Conservation (phyloP, 1,284 basidiomycete species). For the Microbotryum saponariae region DNA sequence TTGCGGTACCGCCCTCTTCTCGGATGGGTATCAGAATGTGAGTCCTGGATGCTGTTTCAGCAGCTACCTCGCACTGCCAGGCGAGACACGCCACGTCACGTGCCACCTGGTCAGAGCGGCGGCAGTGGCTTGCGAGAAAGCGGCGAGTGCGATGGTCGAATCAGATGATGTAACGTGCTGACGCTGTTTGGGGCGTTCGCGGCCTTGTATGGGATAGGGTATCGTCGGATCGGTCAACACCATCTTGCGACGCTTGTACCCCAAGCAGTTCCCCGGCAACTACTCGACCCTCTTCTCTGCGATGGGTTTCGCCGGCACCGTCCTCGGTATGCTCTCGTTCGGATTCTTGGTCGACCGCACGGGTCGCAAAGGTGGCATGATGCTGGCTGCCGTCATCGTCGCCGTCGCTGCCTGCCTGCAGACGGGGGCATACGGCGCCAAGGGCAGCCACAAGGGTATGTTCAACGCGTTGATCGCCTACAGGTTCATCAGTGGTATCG, state of each 20-base stretch:
- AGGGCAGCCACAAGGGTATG: conserved; percentile 60
- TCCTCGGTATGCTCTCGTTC: conserved; percentile 53
- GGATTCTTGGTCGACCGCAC: conserved; percentile 72
- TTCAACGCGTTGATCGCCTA: conserved; percentile 71
- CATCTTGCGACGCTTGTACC: conserved; percentile 13
- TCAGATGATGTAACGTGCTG: too few species aligned
- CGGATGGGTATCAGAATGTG: conserved; percentile 54
- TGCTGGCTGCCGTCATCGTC: conserved; percentile 41
- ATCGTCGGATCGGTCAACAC: conserved; percentile 22
- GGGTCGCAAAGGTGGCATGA: conserved; percentile 83
- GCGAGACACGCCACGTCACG: not conserved
- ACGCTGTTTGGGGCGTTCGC: too few species aligned
- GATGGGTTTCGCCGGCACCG: conserved; percentile 69
- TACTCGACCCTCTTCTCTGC: conserved; percentile 35
- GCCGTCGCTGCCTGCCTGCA: conserved; percentile 26
- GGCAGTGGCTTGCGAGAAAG: not conserved
- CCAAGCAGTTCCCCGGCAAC: conserved; percentile 13
- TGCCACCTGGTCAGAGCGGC: not conserved
- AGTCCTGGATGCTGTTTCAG: not conserved
- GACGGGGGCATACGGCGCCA: conserved; percentile 68
- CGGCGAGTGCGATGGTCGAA: too few species aligned
- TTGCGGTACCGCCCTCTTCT: conserved; percentile 70
- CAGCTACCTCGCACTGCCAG: not conserved
- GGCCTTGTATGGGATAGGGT: not conserved
- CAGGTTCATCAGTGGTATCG: conserved; percentile 75